Evolutionary conservation across 1,284 basidiomycete genomes (phyloP).

Genomic region (Abortiporus biennis): DNA sequence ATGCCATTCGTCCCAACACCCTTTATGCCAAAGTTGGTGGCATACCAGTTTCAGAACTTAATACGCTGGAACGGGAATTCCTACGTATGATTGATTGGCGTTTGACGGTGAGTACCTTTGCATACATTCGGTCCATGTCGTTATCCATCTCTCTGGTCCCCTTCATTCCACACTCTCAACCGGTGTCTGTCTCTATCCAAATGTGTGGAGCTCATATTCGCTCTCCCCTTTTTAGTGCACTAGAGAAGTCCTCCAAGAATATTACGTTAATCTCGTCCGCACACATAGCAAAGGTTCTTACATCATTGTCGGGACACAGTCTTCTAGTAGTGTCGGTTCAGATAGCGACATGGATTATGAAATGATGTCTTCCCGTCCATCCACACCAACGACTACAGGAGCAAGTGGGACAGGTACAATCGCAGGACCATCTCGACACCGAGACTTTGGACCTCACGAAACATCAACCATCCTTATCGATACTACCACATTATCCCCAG

Average conservation of each 20-base stretch:
- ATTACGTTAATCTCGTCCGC: constrained; percentile 79
- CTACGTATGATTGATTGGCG: constrained; percentile 87
- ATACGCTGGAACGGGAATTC: constrained; percentile 90
- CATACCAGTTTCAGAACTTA: constrained; percentile 84
- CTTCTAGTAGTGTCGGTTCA: constrained; percentile 30
- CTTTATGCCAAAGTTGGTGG: constrained; percentile 94
- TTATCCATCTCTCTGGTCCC: constrained; percentile 10
- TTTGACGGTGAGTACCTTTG: constrained; percentile 69
- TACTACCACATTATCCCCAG: background rate
- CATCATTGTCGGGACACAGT: constrained; percentile 40
- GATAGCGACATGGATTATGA: constrained; percentile 60
- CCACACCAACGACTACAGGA: constrained; percentile 34
- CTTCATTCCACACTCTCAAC: background rate
- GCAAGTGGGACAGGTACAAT: background rate
- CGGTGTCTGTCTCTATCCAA: background rate
- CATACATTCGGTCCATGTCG: constrained; percentile 10
- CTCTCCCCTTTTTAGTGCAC: constrained; percentile 50
- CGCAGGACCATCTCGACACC: background rate
- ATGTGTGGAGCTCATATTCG: background rate
- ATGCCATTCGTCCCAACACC: constrained; percentile 88
- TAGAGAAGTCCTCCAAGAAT: constrained; percentile 74
- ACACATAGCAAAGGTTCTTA: constrained; percentile 63
- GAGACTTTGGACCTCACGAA: constrained; percentile 24
- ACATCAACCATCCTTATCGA: constrained; percentile 44
- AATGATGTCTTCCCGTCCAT: constrained; percentile 40